Evolutionary conservation across 306 rosid genomes (phyloP).

Genomic region (Leucaena leucocephala): DNA sequence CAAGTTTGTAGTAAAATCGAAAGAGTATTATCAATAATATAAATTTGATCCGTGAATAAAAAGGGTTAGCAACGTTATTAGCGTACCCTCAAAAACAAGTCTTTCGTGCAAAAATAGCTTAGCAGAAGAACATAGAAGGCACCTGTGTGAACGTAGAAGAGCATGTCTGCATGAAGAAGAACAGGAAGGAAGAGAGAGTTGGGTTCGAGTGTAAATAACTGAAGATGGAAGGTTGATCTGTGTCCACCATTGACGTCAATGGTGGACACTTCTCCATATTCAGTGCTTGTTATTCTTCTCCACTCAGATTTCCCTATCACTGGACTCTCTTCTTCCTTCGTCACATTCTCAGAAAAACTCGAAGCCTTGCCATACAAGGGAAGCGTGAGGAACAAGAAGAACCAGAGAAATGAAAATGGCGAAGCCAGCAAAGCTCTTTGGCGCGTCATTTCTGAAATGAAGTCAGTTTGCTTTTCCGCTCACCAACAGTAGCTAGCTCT

Average conservation of each 20-base stretch:
- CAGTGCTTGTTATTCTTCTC: constrained; percentile 49
- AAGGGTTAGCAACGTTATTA: background rate
- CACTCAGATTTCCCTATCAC: constrained; percentile 58
- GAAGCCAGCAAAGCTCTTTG: constrained; percentile 16
- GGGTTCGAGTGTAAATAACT: constrained; percentile 82
- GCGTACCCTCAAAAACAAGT: background rate
- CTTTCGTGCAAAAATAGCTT: background rate
- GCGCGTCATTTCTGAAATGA: constrained; percentile 28
- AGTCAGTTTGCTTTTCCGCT: constrained; percentile 17
- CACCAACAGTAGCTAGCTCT: constrained; percentile 37
- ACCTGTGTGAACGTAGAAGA: constrained; percentile 81
- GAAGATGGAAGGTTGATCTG: constrained; percentile 61
- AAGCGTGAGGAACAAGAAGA: constrained; percentile 35
- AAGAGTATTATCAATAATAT: background rate
- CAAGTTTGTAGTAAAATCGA: background rate
- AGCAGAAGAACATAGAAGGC: too few relatives aligned
- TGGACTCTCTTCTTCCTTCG: constrained; percentile 37
- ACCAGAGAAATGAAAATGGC: constrained; percentile 23
- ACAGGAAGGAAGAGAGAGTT: constrained; percentile 87
- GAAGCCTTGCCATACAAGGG: constrained; percentile 40
- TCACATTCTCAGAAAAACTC: constrained; percentile 32
- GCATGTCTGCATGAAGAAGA: constrained; percentile 78
- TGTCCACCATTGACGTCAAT: constrained; percentile 49
- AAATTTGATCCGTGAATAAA: background rate
- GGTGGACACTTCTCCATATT: constrained; percentile 66